These are phyloP conservation scores for Peniophora sp. DNA, from an alignment of 1,284 basidiomycete genomes.

Conservation along the genomic window DNA sequence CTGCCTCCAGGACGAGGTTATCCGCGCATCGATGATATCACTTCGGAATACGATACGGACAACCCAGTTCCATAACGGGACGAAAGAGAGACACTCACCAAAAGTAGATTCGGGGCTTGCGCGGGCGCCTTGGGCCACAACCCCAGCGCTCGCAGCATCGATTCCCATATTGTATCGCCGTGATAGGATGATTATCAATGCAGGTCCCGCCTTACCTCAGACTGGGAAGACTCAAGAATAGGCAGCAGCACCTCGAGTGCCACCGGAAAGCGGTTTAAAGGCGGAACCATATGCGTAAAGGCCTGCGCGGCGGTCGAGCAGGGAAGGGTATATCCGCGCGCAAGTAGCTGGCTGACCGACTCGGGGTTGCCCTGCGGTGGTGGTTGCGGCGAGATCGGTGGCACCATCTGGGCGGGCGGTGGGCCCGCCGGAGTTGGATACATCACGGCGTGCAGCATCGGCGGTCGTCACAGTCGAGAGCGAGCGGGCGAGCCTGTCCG, in stretches of 20 bases:
- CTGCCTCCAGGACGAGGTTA: no score
- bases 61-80: no score
- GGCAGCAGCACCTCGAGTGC: slow-evolving; percentile 71
- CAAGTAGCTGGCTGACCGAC: slow-evolving; percentile 57
- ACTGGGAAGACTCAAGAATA: slow-evolving; percentile 44
- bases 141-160: no score
- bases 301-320: slow-evolving; percentile 68
- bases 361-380: slow-evolving; percentile 25
- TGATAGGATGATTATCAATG: no score
- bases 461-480: no score
- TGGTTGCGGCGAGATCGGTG: slow-evolving; percentile 24
- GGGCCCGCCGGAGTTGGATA: slow-evolving; percentile 9
- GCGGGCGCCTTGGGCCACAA: no score
- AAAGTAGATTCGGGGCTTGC: no score
- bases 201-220: slow-evolving; percentile 31
- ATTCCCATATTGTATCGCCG: no score
- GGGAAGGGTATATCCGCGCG: slow-evolving; percentile 54
- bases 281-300: slow-evolving; percentile 64
- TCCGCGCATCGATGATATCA: no score
- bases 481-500: no score
- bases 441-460: slow-evolving; percentile 4
- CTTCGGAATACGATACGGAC: no score
- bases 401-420: slow-evolving; percentile 10
- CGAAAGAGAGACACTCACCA: no score
- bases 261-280: slow-evolving; percentile 64